Evolutionary conservation across 805 yeast genomes (phyloP), one percentile per base, ranked within the genome.

Genomic region (Blastobotrys mokoenaii): DNA sequence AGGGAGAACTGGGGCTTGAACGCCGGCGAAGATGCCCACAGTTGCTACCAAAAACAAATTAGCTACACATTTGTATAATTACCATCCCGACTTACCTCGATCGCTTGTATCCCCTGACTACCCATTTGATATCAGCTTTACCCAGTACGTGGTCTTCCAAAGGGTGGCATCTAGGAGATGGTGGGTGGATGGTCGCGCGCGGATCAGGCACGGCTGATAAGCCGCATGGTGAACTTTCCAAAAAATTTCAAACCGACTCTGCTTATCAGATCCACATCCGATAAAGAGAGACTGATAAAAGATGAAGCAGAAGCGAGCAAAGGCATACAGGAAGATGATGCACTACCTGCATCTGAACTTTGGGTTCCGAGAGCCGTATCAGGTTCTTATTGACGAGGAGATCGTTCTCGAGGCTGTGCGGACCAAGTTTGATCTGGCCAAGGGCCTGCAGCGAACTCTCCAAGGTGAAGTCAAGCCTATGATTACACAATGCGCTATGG

Each of bases 221-320:
- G 27, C 27, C 27, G 27, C 27, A 22, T 4, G 27, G 27, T 8
- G 27, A 22, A 22, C 4, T 22, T 22, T 22, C 27, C 27, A 22
- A 22, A 17, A 37, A 37, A 22, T 7, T 40, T 30, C 17, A 14
- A 8, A 11, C 27, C 27, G 27, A 22, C 27, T 22, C 27, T 22
- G 27, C 27, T 32, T 32, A 32, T 32, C 35, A 22, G 27, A 22
- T 22, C 27, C 4, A 22, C 27, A 5, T 22, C 15, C 3, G 37
- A 36, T 36, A 2, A 29, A 4, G 6, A 5, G 8, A 8, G 27
- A 8, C 27, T 8, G 27, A 22, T 22, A 27, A 41, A 63, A 48
- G 30, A 90, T 90, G 98, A 87, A 95, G 73, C 96, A 90, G 68
- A 90, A 89, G 66, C 76, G 98, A 66, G 95, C 97, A 44, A 90